Evolutionary conservation across 129 eudicot genomes (phyloP).

Genomic region (Ambrosia trifida): DNA sequence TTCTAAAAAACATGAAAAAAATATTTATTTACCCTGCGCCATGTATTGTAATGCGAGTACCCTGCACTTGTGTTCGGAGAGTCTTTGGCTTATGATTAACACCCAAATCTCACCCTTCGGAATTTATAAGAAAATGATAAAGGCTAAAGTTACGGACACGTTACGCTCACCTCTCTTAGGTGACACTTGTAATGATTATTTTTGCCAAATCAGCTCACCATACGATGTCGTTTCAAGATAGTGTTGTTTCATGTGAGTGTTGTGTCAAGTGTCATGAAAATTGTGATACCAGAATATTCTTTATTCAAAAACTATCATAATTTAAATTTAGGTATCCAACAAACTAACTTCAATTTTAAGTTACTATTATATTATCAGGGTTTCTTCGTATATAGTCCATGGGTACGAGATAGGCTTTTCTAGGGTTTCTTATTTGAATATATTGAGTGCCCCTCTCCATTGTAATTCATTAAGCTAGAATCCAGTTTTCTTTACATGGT

Average conservation of each 20-base stretch:
- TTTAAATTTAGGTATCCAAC: not conserved
- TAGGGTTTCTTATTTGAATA: too few species aligned
- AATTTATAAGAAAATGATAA: slow-evolving; percentile 7
- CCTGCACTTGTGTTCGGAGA: not conserved
- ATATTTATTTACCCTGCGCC: slow-evolving; percentile 4
- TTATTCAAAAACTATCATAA: not conserved
- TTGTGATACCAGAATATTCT: not conserved
- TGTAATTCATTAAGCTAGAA: too few species aligned
- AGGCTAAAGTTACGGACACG: slow-evolving; percentile 1
- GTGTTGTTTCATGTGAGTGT: not conserved
- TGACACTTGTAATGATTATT: not conserved
- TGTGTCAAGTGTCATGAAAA: not conserved
- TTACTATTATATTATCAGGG: not conserved
- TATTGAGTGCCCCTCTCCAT: too few species aligned
- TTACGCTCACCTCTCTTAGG: slow-evolving; percentile 1
- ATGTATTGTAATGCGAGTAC: not conserved
- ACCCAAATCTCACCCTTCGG: not conserved
- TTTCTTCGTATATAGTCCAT: too few species aligned
- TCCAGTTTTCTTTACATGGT: too few species aligned
- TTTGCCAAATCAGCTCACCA: slow-evolving; percentile 10
- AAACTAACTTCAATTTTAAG: not conserved
- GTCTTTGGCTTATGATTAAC: slow-evolving; percentile 4
- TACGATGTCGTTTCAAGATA: not conserved
- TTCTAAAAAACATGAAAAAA: not conserved
- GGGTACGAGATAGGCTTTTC: too few species aligned